A percentile compares a stretch with the other conserved stretches of the same genome.
phyloP scores from a whole-genome alignment of 108 stramenopile species.

The Pseudonitzschia multiseries region DNA sequence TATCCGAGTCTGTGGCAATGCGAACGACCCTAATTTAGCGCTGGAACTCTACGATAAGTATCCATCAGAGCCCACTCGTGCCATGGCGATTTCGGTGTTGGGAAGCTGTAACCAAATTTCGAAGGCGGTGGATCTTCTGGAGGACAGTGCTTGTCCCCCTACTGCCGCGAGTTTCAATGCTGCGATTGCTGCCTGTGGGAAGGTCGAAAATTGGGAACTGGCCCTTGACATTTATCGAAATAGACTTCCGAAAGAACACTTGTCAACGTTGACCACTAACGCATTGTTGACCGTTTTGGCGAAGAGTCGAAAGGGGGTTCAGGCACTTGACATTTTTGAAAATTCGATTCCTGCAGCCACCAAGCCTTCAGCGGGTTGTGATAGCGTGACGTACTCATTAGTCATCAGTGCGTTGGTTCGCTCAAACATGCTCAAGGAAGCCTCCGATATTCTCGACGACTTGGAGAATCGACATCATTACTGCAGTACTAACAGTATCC shows the following conservation, averaged over 20 bases:
- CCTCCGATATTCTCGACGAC: slow-evolving; percentile 23
- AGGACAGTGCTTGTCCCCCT: neutral
- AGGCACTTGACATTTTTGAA: slow-evolving; percentile 27
- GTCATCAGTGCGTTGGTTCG: slow-evolving; percentile 26
- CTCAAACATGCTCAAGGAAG: slow-evolving; percentile 24
- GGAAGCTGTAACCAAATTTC: slow-evolving; percentile 1
- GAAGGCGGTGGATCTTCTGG: slow-evolving; percentile 15
- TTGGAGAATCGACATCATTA: neutral
- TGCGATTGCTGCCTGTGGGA: slow-evolving; percentile 47
- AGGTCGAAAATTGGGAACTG: slow-evolving; percentile 34
- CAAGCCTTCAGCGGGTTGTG: slow-evolving; percentile 1
- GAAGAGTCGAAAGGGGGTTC: slow-evolving; percentile 23
- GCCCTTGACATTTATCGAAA: slow-evolving; percentile 31
- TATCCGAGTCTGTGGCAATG: slow-evolving; percentile 27
- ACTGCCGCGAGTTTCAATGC: slow-evolving; percentile 37
- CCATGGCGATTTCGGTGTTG: slow-evolving; percentile 30
- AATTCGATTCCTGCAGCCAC: slow-evolving; percentile 8
- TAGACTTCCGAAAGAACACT: slow-evolving; percentile 10
- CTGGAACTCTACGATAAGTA: slow-evolving; percentile 14
- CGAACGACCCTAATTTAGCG: slow-evolving; percentile 13
- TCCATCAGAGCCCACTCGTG: slow-evolving; percentile 23
- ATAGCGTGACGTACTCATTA: slow-evolving; percentile 30
- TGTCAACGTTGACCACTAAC: slow-evolving; percentile 32
- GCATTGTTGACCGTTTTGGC: slow-evolving; percentile 40
- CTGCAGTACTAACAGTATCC: slow-evolving; percentile 6